Conservation (phyloP, 1,139 yeast species). For the Debaryomyces robertsiae region DNA sequence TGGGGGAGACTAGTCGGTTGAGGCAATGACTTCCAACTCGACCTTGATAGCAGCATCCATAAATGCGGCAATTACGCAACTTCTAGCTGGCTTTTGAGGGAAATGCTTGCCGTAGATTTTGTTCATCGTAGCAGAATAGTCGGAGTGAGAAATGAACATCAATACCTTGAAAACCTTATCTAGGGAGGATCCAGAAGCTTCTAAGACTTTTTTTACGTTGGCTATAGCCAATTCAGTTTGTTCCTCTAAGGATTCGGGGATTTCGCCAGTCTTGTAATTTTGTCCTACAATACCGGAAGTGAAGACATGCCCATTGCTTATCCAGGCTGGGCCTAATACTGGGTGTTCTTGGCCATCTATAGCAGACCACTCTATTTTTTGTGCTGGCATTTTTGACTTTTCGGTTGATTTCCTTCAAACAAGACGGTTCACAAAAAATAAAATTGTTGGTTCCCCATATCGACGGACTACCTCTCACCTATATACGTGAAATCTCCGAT, state of each 20-base stretch:
- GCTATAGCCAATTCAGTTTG: conserved; percentile 51
- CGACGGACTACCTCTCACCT: background rate
- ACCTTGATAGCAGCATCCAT: conserved; percentile 40
- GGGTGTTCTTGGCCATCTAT: conserved; percentile 39
- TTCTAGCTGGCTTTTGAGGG: conserved; percentile 55
- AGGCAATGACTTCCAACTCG: conserved; percentile 39
- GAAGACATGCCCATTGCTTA: conserved; percentile 52
- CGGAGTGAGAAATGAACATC: conserved; percentile 50
- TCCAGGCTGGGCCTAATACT: conserved; percentile 50
- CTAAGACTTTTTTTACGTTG: conserved; percentile 46
- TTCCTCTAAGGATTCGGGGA: conserved; percentile 41
- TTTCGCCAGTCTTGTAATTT: conserved; percentile 34
- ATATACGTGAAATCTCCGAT: too few relatives aligned
- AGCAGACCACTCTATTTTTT: conserved; percentile 42
- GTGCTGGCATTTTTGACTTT: conserved; percentile 21
- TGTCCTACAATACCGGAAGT: conserved; percentile 46
- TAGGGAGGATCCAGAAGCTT: conserved; percentile 50
- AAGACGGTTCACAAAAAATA: background rate
- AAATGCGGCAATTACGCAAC: conserved; percentile 49
- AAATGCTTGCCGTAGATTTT: conserved; percentile 50
- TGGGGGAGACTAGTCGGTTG: conserved; percentile 21
- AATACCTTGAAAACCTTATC: conserved; percentile 55
- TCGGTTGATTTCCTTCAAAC: background rate
- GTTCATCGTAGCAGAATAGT: conserved; percentile 48
- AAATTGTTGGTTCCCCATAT: background rate